Base-by-base conservation (phyloP, 192 early-diverging fungal genomes). In the Coemansia sp. region DNA sequence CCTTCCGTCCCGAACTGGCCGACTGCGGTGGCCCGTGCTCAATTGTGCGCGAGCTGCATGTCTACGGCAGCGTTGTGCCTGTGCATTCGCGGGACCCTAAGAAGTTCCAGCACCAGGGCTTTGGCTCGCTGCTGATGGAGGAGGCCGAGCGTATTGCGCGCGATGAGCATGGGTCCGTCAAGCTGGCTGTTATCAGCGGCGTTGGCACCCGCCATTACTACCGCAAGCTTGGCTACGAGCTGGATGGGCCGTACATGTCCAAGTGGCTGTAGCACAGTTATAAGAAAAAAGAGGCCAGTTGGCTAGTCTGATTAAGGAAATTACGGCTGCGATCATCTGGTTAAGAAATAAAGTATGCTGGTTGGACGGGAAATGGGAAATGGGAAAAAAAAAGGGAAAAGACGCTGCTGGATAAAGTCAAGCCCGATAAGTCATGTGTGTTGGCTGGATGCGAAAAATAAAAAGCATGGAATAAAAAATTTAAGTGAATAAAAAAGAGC, bases 91-190 rank as follows among this genome's bases (percentile, higher is more conserved):
- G 98, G 36, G 95, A 99, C 57, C 98, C 98, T 19, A 96, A 90
- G 7, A 96, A 96, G 82, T 99, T 99, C 87, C 98, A 99, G 84
- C 98, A 99, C 80, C 98, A 95, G 80, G 98, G 98, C 0, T 99
- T 95, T 73, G 98, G 98, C 41, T 97, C 96, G 3, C 75, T 99
- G 78, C 72, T 99, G 61, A 99, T 99, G 98, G 98, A 99, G 67
- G 98, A 99, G 79, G 98, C 98, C 1, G 98, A 98, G 85, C 76
- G 98, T 22, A 99, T 99, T 82, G 95, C 98, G 12, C 84, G 92
- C 48, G 95, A 98, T 59, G 98, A 99, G 78, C 98, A 99, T 72
- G 93, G 93, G 32, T 93, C 91, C 73, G 87, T 90, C 46, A 99
- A 99, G 74, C 69, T 99, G 47, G 90, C 92, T 11, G 97, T 99